Percentiles rank a stretch among this genome's conserved stretches.
phyloP scores from a whole-genome alignment of 345 rosid genomes.

The Linum trigynum region DNA sequence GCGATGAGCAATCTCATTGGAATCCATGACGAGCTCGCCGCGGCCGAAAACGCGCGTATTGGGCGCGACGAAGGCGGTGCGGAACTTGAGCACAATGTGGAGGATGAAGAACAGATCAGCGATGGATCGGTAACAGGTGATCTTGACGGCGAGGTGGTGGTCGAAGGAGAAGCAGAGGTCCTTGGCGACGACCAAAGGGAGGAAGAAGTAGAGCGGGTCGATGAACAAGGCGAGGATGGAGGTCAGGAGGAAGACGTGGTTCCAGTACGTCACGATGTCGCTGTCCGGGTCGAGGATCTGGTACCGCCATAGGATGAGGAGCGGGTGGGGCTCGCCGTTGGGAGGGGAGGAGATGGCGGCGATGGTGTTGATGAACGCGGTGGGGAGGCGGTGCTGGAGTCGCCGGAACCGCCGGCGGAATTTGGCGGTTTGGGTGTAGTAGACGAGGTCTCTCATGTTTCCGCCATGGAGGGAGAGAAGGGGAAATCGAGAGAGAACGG shows the following conservation, averaged over 20 bases:
- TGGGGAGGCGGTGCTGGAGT: slow-evolving; percentile 23
- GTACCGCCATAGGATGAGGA: slow-evolving; percentile 62
- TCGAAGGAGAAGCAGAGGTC: slow-evolving; percentile 42
- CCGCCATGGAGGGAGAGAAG: neutral
- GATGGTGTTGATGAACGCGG: neutral
- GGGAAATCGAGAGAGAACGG: neutral
- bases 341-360: slow-evolving; percentile 1
- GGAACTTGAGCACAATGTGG: slow-evolving; percentile 67
- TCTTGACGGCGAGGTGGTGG: slow-evolving; percentile 32
- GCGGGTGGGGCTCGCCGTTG: slow-evolving; percentile 18
- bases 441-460: neutral
- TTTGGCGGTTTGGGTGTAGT: slow-evolving; percentile 5
- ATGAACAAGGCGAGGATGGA: slow-evolving; percentile 75
- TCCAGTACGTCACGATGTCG: slow-evolving; percentile 74
- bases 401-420: slow-evolving; percentile 31
- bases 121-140: slow-evolving; percentile 57
- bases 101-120: slow-evolving; percentile 56
- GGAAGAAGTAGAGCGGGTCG: slow-evolving; percentile 73
- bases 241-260: slow-evolving; percentile 68
- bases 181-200: slow-evolving; percentile 48
- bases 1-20: slow-evolving; percentile 51
- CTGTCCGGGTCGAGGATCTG: slow-evolving; percentile 87
- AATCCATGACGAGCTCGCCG: slow-evolving; percentile 84
- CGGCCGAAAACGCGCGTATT: slow-evolving; percentile 71
- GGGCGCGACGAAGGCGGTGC: slow-evolving; percentile 72